A percentile compares a stretch with the other conserved stretches of the same genome.
Evolutionary conservation across 805 yeast genomes (phyloP).

Genomic region (Ogataea angusta): DNA sequence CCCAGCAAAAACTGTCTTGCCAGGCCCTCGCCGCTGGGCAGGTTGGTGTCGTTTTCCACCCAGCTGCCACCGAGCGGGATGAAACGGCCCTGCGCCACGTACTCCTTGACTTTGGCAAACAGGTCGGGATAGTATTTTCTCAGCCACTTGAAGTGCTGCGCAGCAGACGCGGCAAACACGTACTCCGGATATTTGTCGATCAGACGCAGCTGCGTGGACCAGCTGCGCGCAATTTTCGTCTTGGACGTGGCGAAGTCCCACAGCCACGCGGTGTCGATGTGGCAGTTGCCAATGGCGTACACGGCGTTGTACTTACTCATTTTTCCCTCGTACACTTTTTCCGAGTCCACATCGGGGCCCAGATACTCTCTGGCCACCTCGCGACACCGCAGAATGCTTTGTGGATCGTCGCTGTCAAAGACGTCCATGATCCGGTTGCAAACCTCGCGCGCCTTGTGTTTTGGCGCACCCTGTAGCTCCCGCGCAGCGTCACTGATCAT

Average conservation of each 20-base stretch:
- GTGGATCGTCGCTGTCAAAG: conserved; percentile 69
- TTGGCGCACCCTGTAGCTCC: conserved; percentile 81
- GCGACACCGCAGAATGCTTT: conserved; percentile 60
- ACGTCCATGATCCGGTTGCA: conserved; percentile 79
- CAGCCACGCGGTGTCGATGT: conserved; percentile 97
- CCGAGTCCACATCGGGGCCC: conserved; percentile 63
- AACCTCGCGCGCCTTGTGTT: conserved; percentile 75
- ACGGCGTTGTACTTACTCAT: conserved; percentile 51
- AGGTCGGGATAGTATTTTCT: conserved; percentile 81
- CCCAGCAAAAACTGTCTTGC: conserved; percentile 88
- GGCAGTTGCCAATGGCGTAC: conserved; percentile 90
- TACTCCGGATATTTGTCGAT: conserved; percentile 90
- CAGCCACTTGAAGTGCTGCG: conserved; percentile 94
- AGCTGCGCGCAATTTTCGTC: conserved; percentile 87
- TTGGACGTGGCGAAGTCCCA: conserved; percentile 99
- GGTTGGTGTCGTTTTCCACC: conserved; percentile 96
- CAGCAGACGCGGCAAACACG: conserved; percentile 91
- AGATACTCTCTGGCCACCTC: conserved; percentile 58
- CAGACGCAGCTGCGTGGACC: conserved; percentile 88
- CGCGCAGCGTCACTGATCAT: conserved; percentile 88
- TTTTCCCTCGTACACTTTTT: conserved; percentile 54
- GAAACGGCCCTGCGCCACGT: conserved; percentile 69
- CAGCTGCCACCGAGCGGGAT: conserved; percentile 95
- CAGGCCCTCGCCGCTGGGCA: conserved; percentile 92
- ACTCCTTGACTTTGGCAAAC: conserved; percentile 59